Evolutionary conservation across 1,284 basidiomycete genomes (phyloP), one percentile per base, ranked within the genome.

Genomic region (Limonomyces culmigenus): DNA sequence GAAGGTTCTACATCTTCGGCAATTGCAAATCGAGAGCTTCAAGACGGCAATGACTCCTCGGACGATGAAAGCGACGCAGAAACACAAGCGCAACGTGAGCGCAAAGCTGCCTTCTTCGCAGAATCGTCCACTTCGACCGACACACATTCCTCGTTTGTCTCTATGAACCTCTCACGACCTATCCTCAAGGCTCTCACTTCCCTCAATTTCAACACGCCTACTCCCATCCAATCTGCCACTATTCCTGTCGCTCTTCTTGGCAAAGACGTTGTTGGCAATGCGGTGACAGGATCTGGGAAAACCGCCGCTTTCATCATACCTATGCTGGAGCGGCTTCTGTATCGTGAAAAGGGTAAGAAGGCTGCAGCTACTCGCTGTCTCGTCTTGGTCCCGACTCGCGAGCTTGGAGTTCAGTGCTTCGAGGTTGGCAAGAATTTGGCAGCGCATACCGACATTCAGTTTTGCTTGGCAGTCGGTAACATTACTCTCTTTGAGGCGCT

Each of bases 321-420:
- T 4, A 93, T 99, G 41, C 64, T 99, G 25, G 93, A 99, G 58
- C 88, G 87, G 43, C 60, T 98, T 50, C 98, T 91, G 91, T 86
- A 97, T 41, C 80, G 95, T 36, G 95, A 95, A 17, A 80, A 81
- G 50, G 86, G 89, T 16, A 84, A 75, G 52, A 77, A 72, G 43
- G 77, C 84, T 5, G 78, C 83, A 31, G 86, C 86, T n/a, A 92
- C 85, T n/a, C 69, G 93, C 72, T 95, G 36, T 99, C 91, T 52
- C 48, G 77, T 98, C 8, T 67, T 99, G 19, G 92, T 93, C 3
- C 95, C 95, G 2, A 98, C 93, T 19, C 76, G 92, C 51, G 95
- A 99, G 59, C 65, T 99, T 41, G 95, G 95, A n/a, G 95, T 87
- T 54, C 95, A 99, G 59, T 98, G 98, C 49, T 78, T 88, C 23